Percentiles rank a stretch among this genome's conserved stretches.
Evolutionary conservation across 106 monocot species (phyloP).

Genomic region (Allium fistulosum): DNA sequence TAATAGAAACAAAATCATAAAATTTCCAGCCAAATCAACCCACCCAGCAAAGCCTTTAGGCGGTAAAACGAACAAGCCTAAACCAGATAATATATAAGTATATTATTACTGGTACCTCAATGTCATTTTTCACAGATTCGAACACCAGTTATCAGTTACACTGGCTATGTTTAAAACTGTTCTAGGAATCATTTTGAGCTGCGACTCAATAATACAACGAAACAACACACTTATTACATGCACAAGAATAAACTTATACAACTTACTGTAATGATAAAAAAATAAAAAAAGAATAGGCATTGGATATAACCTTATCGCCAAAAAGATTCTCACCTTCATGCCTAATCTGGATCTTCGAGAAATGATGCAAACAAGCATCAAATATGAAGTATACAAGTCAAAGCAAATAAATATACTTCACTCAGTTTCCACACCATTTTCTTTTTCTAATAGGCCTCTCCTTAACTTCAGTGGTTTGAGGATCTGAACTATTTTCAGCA

Average conservation of each 20-base stretch:
- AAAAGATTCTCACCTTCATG: background rate
- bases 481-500: constrained; percentile 23
- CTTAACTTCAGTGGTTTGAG: background rate
- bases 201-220: background rate
- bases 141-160: background rate
- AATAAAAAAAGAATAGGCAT: background rate
- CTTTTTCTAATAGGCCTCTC: constrained; percentile 45
- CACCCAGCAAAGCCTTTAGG: too few relatives aligned
- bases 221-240: background rate
- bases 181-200: background rate
- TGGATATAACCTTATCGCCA: background rate
- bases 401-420: background rate
- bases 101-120: too few relatives aligned
- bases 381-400: background rate
- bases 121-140: background rate
- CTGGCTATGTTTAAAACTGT: background rate
- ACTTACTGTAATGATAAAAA: background rate
- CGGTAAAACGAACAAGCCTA: too few relatives aligned
- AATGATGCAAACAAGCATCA: background rate
- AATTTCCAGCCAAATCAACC: too few relatives aligned
- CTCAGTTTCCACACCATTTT: constrained; percentile 23
- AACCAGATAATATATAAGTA: too few relatives aligned
- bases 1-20: too few relatives aligned
- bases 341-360: background rate
- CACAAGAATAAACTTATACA: background rate